A percentile compares a stretch with the other conserved stretches of the same genome.
phyloP scores from a whole-genome alignment of 2,329 filamentous ascomycete genomes.

The Paecilomyces formosus region DNA sequence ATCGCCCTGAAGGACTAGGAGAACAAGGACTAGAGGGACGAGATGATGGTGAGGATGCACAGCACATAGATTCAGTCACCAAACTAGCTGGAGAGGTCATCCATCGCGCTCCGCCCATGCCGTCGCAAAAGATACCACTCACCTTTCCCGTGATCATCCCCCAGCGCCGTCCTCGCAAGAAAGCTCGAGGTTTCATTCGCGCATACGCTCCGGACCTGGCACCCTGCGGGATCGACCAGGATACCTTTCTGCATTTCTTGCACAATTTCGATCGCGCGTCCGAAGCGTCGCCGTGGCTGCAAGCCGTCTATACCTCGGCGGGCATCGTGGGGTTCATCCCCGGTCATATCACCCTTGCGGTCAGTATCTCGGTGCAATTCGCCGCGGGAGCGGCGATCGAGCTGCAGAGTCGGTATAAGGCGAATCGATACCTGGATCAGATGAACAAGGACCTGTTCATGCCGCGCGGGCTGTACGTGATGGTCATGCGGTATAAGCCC shows the following conservation, averaged over 20 bases:
- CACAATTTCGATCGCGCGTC: slow-evolving; percentile 33
- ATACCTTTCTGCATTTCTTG: slow-evolving; percentile 43
- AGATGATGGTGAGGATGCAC: too few species aligned
- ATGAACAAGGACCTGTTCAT: background rate
- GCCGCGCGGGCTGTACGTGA: background rate
- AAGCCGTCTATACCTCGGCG: background rate
- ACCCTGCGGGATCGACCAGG: slow-evolving; percentile 40
- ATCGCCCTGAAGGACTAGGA: background rate
- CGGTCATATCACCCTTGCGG: background rate
- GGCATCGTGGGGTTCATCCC: background rate
- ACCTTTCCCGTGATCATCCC: slow-evolving; percentile 43
- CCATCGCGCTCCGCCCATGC: background rate
- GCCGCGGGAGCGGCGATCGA: background rate
- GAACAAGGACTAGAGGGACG: background rate
- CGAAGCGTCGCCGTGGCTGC: background rate
- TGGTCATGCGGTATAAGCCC: slow-evolving; percentile 1
- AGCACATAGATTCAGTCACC: background rate
- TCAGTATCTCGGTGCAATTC: background rate
- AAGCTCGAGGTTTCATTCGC: slow-evolving; percentile 44
- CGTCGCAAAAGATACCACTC: background rate
- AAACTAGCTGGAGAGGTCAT: background rate
- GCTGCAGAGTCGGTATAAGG: background rate
- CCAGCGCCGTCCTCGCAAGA: slow-evolving; percentile 44
- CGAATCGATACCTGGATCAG: background rate
- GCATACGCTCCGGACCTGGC: slow-evolving; percentile 46